Conservation (phyloP, 192 early-diverging fungal genomes). For the Umbelopsis sp. region DNA sequence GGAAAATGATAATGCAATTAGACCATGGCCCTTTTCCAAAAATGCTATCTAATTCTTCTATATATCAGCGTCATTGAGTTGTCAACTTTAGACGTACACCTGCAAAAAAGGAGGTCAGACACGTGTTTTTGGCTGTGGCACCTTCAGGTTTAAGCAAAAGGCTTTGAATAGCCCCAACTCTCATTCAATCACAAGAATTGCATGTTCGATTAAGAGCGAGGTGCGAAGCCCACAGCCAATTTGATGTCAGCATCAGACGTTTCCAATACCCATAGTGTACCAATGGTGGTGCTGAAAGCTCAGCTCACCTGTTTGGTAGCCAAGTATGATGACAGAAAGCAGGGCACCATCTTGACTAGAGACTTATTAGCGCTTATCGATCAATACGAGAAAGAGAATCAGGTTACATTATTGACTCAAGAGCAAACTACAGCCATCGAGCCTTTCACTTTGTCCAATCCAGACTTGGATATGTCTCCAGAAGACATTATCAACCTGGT, state of each 20-base stretch:
- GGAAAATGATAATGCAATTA: too few species aligned
- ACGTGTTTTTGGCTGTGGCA: constrained; percentile 22
- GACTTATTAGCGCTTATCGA: constrained; percentile 41
- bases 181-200: background rate
- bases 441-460: constrained; percentile 34
- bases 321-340: constrained; percentile 25
- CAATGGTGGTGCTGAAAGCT: constrained; percentile 20
- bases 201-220: constrained; percentile 14
- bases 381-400: constrained; percentile 34
- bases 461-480: constrained; percentile 47
- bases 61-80: background rate
- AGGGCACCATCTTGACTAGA: constrained; percentile 40
- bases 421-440: constrained; percentile 38
- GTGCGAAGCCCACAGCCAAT: background rate
- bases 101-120: constrained; percentile 1
- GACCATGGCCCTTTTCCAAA: too few species aligned
- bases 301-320: constrained; percentile 25
- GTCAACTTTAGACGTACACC: too few species aligned
- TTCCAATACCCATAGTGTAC: constrained; percentile 6
- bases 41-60: background rate
- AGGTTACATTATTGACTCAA: constrained; percentile 32
- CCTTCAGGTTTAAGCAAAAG: background rate
- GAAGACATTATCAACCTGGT: constrained; percentile 47
- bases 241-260: constrained; percentile 16
- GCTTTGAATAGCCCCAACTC: too few species aligned